phyloP scores from a whole-genome alignment of 2,329 filamentous ascomycete genomes.

The Fusarium gaditjirri region DNA sequence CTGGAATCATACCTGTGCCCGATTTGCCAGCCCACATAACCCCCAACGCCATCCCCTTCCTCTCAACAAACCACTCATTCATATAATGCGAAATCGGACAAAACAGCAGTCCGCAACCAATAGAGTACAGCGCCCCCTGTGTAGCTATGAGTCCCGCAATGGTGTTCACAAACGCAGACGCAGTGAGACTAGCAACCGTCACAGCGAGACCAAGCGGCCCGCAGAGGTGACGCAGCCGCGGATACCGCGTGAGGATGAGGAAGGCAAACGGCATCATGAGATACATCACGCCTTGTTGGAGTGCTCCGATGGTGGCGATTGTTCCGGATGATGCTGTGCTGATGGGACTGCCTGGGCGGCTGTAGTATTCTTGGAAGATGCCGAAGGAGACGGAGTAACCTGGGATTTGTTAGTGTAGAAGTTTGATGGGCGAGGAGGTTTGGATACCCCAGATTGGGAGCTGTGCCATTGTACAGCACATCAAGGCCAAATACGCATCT shows the following conservation, averaged over 20 bases:
- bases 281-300: slow-evolving; percentile 60
- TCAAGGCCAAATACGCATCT: slow-evolving; percentile 45
- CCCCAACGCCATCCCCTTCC: slow-evolving; percentile 65
- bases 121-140: slow-evolving; percentile 68
- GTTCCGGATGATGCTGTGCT: slow-evolving; percentile 50
- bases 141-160: slow-evolving; percentile 64
- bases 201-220: slow-evolving; percentile 57
- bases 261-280: slow-evolving; percentile 61
- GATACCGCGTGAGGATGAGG: slow-evolving; percentile 55
- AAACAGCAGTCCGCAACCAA: slow-evolving; percentile 63
- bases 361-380: slow-evolving; percentile 76
- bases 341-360: slow-evolving; percentile 61
- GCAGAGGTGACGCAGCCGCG: slow-evolving; percentile 52
- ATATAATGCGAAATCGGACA: slow-evolving; percentile 66
- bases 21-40: slow-evolving; percentile 65
- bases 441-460: slow-evolving; percentile 46
- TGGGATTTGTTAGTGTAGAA: not conserved
- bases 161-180: slow-evolving; percentile 61
- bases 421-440: fast-evolving
- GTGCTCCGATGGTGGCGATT: slow-evolving; percentile 39
- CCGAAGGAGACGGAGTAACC: slow-evolving; percentile 62
- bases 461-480: slow-evolving; percentile 48
- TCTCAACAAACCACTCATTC: slow-evolving; percentile 68
- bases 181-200: slow-evolving; percentile 59
- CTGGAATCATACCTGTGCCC: slow-evolving; percentile 36